phyloP scores from a whole-genome alignment of 768 basidiomycete species.

The Coprinopsis cinerea region DNA sequence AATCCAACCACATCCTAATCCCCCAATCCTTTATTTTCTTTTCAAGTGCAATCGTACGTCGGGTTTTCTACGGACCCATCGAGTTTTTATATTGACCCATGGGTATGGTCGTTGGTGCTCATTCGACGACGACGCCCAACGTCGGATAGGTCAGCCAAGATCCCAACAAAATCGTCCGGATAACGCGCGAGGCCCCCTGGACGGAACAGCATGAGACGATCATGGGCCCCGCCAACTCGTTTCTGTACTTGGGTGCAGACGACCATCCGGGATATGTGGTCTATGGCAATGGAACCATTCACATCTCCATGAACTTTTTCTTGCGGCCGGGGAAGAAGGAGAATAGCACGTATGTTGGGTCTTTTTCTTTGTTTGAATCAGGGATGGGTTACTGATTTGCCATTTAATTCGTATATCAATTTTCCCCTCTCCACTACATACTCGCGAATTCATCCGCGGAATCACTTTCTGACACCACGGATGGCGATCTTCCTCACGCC shows the following conservation, averaged over 20 bases:
- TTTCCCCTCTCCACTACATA: no score
- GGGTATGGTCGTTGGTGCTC: background rate
- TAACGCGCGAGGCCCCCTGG: slow-evolving; percentile 64
- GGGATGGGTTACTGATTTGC: no score
- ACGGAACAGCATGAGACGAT: slow-evolving; percentile 56
- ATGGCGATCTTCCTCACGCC: background rate
- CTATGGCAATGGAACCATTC: slow-evolving; percentile 58
- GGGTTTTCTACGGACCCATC: no score
- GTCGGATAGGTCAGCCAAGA: slow-evolving; percentile 44
- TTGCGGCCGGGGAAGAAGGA: slow-evolving; percentile 53
- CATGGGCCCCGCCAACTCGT: slow-evolving; percentile 78
- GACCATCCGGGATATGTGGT: slow-evolving; percentile 55
- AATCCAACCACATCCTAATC: background rate
- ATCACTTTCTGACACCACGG: slow-evolving; percentile 5
- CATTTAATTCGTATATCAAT: no score
- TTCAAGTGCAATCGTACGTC: background rate
- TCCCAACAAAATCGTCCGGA: slow-evolving; percentile 58
- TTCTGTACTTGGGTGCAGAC: slow-evolving; percentile 69
- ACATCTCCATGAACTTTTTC: slow-evolving; percentile 48
- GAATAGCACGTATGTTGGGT: slow-evolving; percentile 50
- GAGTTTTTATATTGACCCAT: background rate
- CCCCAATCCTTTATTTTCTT: background rate
- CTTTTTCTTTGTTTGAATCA: slow-evolving; percentile 1
- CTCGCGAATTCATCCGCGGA: no score
- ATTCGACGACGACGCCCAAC: slow-evolving; percentile 16